phyloP scores from a whole-genome alignment of 1,139 yeast genomes.

The Sugiyamaella novakii region DNA sequence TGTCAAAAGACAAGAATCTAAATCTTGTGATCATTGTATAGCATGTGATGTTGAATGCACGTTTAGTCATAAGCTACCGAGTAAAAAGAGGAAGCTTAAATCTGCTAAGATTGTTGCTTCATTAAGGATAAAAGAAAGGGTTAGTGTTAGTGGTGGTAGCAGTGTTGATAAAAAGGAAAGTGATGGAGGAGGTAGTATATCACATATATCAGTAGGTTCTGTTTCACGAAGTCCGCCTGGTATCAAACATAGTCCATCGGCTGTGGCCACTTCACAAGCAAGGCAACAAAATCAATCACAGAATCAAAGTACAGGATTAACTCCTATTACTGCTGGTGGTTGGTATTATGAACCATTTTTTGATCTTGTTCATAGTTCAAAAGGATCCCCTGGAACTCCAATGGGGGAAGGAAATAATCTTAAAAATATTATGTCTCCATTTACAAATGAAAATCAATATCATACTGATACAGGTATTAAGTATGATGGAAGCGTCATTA shows the following conservation, averaged over 20 bases:
- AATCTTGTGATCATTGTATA: slow-evolving; percentile 29
- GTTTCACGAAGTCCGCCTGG: slow-evolving; percentile 1
- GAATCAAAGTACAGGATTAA: background rate
- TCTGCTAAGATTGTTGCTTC: slow-evolving; percentile 30
- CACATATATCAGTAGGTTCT: slow-evolving; percentile 4
- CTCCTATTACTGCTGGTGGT: slow-evolving; percentile 4
- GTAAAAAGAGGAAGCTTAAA: slow-evolving; percentile 26
- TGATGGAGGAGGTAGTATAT: background rate
- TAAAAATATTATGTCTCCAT: background rate
- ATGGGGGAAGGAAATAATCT: slow-evolving; percentile 2
- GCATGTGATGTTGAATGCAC: slow-evolving; percentile 28
- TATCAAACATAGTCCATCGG: background rate
- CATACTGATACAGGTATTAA: too few relatives aligned
- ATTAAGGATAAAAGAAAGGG: background rate
- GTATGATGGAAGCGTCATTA: background rate
- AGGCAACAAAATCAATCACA: background rate
- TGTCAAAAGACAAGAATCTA: slow-evolving; percentile 19
- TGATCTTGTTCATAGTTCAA: slow-evolving; percentile 9
- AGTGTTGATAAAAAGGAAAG: background rate
- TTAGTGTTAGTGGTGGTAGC: background rate
- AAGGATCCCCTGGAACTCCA: slow-evolving; percentile 8
- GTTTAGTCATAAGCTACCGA: slow-evolving; percentile 27
- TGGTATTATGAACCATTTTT: slow-evolving; percentile 20
- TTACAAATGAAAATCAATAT: too few relatives aligned
- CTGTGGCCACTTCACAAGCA: background rate